Conservation (phyloP, 2,329 filamentous ascomycete species). For the Colletotrichum gloeosporioides region DNA sequence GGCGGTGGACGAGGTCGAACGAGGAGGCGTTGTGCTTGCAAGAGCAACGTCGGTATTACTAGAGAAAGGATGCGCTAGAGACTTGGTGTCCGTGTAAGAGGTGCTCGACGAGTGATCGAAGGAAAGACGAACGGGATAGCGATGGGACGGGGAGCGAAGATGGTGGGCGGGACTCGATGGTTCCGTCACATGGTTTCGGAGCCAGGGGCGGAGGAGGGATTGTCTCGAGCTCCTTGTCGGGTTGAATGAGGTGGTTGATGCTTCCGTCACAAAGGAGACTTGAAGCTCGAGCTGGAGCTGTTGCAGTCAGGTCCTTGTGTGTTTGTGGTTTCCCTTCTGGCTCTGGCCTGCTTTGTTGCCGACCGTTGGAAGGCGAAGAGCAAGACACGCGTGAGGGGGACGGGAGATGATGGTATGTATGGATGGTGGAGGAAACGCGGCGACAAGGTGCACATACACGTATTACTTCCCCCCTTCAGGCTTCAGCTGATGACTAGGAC, state of each 20-base stretch:
- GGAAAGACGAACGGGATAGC: neutral
- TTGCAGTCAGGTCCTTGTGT: neutral
- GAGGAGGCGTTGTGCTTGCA: neutral
- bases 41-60: neutral
- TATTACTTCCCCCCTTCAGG: constrained; percentile 12
- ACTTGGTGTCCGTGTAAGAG: neutral
- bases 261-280: neutral
- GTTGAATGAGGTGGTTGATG: neutral
- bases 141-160: constrained; percentile 13
- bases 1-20: neutral
- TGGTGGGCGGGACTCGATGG: constrained; percentile 20
- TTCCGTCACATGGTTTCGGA: constrained; percentile 24
- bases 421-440: constrained; percentile 15
- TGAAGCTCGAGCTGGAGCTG: neutral
- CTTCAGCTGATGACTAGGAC: constrained; percentile 21
- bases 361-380: constrained; percentile 1
- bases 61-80: neutral
- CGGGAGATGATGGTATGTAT: constrained; percentile 12
- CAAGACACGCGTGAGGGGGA: neutral
- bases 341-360: neutral
- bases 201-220: constrained; percentile 18
- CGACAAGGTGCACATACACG: neutral
- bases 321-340: neutral
- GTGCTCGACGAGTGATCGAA: neutral
- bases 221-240: constrained; percentile 11